phyloP scores from a whole-genome alignment of 331 rosid species.

The Cucumis variabilis region DNA sequence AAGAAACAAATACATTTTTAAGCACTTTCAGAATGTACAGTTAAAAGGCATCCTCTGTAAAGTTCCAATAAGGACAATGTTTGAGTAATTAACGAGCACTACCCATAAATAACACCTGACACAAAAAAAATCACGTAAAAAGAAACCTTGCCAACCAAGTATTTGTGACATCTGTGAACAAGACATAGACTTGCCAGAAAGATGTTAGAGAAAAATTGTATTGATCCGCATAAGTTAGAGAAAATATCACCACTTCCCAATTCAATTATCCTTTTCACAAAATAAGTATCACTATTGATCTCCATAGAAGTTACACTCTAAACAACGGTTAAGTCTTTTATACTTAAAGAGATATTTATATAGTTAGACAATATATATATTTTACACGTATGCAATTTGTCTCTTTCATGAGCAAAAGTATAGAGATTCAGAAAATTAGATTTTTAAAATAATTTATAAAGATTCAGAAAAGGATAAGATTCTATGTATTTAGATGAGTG shows the following conservation, averaged over 20 bases:
- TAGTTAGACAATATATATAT: conserved; percentile 48
- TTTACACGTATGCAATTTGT: conserved; percentile 66
- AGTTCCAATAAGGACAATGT: neutral
- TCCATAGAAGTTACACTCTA: neutral
- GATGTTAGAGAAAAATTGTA: neutral
- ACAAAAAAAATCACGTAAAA: neutral
- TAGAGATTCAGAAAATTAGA: conserved; percentile 35
- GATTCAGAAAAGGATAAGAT: conserved; percentile 36
- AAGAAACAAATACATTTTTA: neutral
- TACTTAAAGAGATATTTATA: conserved; percentile 40
- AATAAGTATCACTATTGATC: neutral
- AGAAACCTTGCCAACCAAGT: neutral
- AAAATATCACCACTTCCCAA: neutral
- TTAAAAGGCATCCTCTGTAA: neutral
- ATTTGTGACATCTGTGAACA: neutral
- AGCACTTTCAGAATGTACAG: neutral
- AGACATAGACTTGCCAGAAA: too few relatives aligned
- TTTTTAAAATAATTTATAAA: conserved; percentile 31
- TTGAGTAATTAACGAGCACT: neutral
- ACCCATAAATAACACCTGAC: neutral
- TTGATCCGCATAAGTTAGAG: neutral
- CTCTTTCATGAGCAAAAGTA: conserved; percentile 55
- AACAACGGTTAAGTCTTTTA: conserved; percentile 9
- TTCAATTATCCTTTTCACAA: neutral
- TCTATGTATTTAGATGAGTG: conserved; percentile 60